A percentile compares a stretch with the other conserved stretches of the same genome.
phyloP scores from a whole-genome alignment of 1,139 yeast species.

The Magnusiomyces tetraspermus region DNA sequence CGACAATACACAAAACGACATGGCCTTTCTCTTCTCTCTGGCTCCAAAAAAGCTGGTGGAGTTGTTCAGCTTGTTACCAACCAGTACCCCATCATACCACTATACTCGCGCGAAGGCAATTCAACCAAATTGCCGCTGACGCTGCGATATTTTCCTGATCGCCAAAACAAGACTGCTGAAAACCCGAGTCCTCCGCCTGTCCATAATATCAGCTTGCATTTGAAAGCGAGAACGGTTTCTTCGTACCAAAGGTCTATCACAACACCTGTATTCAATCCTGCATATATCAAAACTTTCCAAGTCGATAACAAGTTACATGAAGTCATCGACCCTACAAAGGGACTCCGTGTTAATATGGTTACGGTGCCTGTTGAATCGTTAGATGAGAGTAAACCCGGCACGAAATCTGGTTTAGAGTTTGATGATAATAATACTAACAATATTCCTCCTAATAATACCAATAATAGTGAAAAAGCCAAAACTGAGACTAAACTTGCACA shows the following conservation, averaged over 20 bases:
- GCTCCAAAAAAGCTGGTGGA: not conserved
- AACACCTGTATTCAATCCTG: not conserved
- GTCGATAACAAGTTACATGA: not conserved
- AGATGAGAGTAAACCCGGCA: too few species aligned
- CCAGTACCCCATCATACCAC: not conserved
- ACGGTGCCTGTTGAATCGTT: not conserved
- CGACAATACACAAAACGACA: not conserved
- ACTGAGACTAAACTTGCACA: too few species aligned
- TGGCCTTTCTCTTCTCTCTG: not conserved
- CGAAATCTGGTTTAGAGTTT: too few species aligned
- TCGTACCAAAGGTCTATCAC: not conserved
- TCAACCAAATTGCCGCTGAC: not conserved
- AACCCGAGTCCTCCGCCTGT: not conserved
- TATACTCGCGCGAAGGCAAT: not conserved
- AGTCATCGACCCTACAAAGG: not conserved
- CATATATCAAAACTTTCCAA: not conserved
- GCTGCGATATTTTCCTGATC: not conserved
- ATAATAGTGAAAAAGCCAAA: too few species aligned
- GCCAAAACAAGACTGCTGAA: not conserved
- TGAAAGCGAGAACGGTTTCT: conserved; percentile 1
- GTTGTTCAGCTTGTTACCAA: not conserved
- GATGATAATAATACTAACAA: too few species aligned
- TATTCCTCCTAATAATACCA: too few species aligned
- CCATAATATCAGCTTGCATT: not conserved
- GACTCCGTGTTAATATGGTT: not conserved